Conservation (phyloP, 2,329 filamentous ascomycete genomes). For the Rhinocladiella mackenziei region DNA sequence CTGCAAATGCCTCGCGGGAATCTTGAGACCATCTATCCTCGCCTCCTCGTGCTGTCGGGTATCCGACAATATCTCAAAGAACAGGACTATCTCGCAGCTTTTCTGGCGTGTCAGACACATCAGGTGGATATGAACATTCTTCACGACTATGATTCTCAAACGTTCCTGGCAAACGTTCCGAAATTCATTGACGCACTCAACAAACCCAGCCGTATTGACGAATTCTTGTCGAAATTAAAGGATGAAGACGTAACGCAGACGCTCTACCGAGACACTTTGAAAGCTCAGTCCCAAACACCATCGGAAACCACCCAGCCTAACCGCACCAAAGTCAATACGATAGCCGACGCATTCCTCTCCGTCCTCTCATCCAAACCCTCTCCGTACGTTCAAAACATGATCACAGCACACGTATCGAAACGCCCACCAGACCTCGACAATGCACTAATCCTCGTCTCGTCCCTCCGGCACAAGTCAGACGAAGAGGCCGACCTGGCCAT, state of each 20-base stretch:
- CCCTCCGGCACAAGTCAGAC: slow-evolving; percentile 52
- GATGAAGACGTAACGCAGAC: slow-evolving; percentile 91
- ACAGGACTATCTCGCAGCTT: slow-evolving; percentile 78
- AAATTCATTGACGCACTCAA: slow-evolving; percentile 81
- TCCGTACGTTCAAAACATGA: slow-evolving; percentile 78
- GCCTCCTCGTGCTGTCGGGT: slow-evolving; percentile 86
- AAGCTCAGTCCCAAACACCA: slow-evolving; percentile 33
- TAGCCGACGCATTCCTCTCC: slow-evolving; percentile 79
- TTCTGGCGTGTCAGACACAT: slow-evolving; percentile 82
- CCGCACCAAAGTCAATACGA: slow-evolving; percentile 69
- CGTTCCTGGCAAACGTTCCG: slow-evolving; percentile 72
- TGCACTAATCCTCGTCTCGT: slow-evolving; percentile 73
- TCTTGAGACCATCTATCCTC: slow-evolving; percentile 87
- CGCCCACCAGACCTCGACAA: slow-evolving; percentile 83
- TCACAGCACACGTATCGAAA: slow-evolving; percentile 94
- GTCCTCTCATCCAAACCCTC: slow-evolving; percentile 59
- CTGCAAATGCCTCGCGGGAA: slow-evolving; percentile 96
- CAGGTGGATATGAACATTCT: slow-evolving; percentile 97
- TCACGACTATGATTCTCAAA: slow-evolving; percentile 83
- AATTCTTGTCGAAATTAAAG: slow-evolving; percentile 81
- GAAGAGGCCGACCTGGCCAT: slow-evolving; percentile 80
- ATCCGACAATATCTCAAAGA: slow-evolving; percentile 76
- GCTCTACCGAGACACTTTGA: slow-evolving; percentile 85
- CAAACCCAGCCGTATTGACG: slow-evolving; percentile 76
- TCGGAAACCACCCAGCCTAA: slow-evolving; percentile 10